Base-by-base conservation (phyloP, 2,329 filamentous ascomycete genomes). In the Trichophyton rubrum region DNA sequence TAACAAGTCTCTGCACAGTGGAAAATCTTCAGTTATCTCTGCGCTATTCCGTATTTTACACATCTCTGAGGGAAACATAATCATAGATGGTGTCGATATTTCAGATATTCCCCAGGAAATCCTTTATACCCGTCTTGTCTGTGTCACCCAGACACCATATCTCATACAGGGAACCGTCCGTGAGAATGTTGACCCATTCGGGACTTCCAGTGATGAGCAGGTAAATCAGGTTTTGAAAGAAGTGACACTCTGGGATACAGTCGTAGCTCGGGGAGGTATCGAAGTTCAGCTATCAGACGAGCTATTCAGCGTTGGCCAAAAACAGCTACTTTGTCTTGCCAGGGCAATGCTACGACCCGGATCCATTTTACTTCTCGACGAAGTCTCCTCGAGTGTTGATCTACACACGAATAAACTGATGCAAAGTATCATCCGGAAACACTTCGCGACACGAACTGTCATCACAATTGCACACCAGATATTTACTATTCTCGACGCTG, bases 391-490 rank as follows among this genome's bases (percentile, higher is more conserved):
- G 20, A 56, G 83, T 13, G 83, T 86, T 22, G 84, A 86, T 68
- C 81, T 86, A 49, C 82, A 86, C 72, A 86, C 84, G 1, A 82
- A 86, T 71, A 80, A 81, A 45, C 74, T 85, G 76, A 75, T 85
- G 62, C 84, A 86, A 71, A 78, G 80, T 30, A 85, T 83, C 7
- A 72, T 86, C 57, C 79, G 83, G 60, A 83, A 80, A 68, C 80
- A 74, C 66, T 97, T 99, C 76, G 81, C 85, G 63, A 89, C 96
- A 74, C 85, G 89, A 59, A 99, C 93, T 43, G 96, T 97, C 73
- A 95, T 99, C 74, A 97, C 93, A 0, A 95, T 99, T 69, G 93
- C 93, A 35, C 93, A 97, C 17, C 38, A 40, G 38, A 40, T 40
- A 15, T 40, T 40, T 15, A 69, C 69, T 8, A 66, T 70, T 20